These are phyloP conservation scores for Tylopilus subfusipes DNA, from an alignment of 768 basidiomycete genomes.

Conservation along the genomic window DNA sequence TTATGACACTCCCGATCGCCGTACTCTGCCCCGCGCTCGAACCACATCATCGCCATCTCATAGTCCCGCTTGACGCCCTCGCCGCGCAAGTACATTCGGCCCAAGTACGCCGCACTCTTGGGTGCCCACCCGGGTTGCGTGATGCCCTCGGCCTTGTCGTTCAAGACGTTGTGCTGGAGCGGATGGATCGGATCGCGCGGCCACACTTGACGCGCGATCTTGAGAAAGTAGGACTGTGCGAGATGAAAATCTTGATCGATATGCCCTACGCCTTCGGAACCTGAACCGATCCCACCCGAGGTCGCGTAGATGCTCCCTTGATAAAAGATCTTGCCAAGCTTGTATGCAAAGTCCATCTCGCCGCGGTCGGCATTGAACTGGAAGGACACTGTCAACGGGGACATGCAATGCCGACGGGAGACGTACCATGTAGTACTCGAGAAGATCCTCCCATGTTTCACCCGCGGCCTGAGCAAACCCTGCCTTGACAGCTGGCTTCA, in stretches of 20 bases:
- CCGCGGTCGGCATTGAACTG: constrained; percentile 96
- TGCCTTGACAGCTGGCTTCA: constrained; percentile 78
- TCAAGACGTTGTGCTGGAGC: constrained; percentile 40
- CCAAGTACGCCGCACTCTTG: constrained; percentile 82
- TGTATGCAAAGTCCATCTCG: constrained; percentile 83
- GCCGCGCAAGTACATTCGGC: constrained; percentile 90
- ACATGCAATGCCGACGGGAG: not conserved
- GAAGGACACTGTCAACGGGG: constrained; percentile 3
- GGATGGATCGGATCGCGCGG: constrained; percentile 68
- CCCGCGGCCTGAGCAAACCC: constrained; percentile 80
- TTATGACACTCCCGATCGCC: constrained; percentile 89
- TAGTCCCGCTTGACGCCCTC: constrained; percentile 84
- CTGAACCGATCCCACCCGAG: constrained; percentile 76
- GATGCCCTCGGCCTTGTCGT: constrained; percentile 48
- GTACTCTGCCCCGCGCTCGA: constrained; percentile 76
- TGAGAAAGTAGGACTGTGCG: constrained; percentile 80
- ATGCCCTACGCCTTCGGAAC: constrained; percentile 90
- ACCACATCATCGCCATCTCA: constrained; percentile 85
- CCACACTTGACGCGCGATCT: constrained; percentile 85
- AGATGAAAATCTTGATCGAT: constrained; percentile 73
- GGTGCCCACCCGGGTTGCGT: constrained; percentile 62
- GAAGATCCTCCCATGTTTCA: constrained; percentile 89
- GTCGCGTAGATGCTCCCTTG: constrained; percentile 88
- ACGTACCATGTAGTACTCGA: constrained; percentile 85
- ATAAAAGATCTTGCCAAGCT: constrained; percentile 94